These are phyloP conservation scores for Yarrowia sp. DNA, from an alignment of 805 yeast species.

Conservation along the genomic window DNA sequence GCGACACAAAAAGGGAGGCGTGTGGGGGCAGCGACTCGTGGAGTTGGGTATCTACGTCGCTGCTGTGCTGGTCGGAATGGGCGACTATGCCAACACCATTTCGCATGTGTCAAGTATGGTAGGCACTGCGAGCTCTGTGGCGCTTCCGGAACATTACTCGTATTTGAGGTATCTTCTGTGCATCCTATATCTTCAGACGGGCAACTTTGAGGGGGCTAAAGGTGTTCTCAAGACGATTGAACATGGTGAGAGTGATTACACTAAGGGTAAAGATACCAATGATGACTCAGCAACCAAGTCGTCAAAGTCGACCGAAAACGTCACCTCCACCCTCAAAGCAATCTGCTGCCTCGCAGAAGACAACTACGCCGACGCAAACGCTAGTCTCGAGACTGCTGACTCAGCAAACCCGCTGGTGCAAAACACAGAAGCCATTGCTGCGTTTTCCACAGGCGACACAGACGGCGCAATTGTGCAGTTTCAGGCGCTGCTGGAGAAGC, in stretches of 20 bases:
- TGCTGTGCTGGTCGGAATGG: conserved; percentile 38
- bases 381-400: not conserved
- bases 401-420: conserved; percentile 17
- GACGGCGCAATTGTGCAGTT: conserved; percentile 16
- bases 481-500: conserved; percentile 3
- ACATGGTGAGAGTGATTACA: not conserved
- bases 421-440: conserved; percentile 14
- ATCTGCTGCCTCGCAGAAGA: not conserved
- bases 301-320: not conserved
- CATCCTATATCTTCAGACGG: conserved; percentile 4
- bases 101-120: not conserved
- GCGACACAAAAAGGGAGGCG: conserved; percentile 25
- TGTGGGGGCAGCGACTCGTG: conserved; percentile 34
- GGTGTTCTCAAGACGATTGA: not conserved
- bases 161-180: conserved; percentile 1
- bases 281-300: too few relatives aligned
- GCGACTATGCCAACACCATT: conserved; percentile 38
- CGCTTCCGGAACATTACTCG: not conserved
- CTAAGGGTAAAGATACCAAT: too few relatives aligned
- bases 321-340: not conserved
- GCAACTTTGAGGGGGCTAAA: not conserved
- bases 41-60: conserved; percentile 38
- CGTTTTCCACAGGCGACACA: not conserved
- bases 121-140: not conserved
- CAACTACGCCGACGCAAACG: not conserved